These are phyloP conservation scores for Irpex rosettiformis DNA, from an alignment of 1,284 basidiomycete species.

Conservation along the genomic window DNA sequence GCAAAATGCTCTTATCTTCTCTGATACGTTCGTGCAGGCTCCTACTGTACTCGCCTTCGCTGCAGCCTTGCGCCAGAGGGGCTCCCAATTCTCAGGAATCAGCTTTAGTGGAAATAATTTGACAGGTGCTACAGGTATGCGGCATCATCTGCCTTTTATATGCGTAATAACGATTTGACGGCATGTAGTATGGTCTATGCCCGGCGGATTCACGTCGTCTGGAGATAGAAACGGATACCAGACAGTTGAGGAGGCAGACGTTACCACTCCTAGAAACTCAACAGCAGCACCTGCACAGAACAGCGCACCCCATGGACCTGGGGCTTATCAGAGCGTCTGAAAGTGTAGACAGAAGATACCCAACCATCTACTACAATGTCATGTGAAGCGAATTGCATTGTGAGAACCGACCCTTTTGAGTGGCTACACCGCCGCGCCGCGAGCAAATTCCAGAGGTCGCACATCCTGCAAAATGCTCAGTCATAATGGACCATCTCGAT, in stretches of 20 bases:
- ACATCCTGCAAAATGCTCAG: constrained; percentile 1
- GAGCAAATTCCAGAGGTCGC: too few relatives aligned
- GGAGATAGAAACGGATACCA: constrained; percentile 54
- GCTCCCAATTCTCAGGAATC: constrained; percentile 52
- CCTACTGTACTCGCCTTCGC: constrained; percentile 62
- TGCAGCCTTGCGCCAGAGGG: constrained; percentile 56
- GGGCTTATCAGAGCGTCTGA: constrained; percentile 43
- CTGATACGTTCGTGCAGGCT: constrained; percentile 21
- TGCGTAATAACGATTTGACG: background rate
- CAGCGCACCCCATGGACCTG: constrained; percentile 33
- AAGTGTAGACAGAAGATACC: background rate
- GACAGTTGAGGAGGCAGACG: constrained; percentile 59
- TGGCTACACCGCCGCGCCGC: too few relatives aligned
- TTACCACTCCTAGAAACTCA: constrained; percentile 15
- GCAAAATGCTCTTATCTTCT: background rate
- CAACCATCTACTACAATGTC: background rate
- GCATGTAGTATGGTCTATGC: constrained; percentile 82
- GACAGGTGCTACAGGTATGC: constrained; percentile 59
- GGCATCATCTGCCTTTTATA: background rate
- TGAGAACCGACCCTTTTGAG: background rate
- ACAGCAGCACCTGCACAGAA: constrained; percentile 31
- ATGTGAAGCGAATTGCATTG: background rate
- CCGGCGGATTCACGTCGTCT: constrained; percentile 67
- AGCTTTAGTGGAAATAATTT: constrained; percentile 45
- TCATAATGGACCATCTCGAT: constrained; percentile 18